These are phyloP conservation scores for Penicillium expansum DNA, from an alignment of 2,329 filamentous ascomycete species.

Conservation along the genomic window DNA sequence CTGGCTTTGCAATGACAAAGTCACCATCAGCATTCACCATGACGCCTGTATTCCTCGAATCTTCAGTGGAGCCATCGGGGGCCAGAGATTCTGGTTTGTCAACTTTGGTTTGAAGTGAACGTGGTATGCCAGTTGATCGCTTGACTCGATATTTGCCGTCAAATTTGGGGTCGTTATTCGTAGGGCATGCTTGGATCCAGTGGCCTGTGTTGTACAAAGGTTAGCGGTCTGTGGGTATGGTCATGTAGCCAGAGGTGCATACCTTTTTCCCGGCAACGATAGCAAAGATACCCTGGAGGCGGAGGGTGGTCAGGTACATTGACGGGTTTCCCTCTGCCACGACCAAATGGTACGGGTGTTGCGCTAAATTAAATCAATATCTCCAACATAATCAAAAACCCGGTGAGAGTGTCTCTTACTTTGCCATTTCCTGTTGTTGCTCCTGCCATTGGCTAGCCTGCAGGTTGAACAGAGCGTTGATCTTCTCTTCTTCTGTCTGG, in stretches of 20 bases:
- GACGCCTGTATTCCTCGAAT: conserved; percentile 78
- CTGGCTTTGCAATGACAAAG: conserved; percentile 93
- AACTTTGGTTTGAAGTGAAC: conserved; percentile 91
- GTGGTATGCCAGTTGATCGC: conserved; percentile 92
- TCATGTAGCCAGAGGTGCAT: conserved; percentile 12
- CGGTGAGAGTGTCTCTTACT: conserved; percentile 49
- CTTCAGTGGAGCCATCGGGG: conserved; percentile 73
- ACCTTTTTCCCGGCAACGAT: conserved; percentile 91
- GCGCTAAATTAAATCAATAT: conserved; percentile 43
- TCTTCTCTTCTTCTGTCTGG: conserved; percentile 90
- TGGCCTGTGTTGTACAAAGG: conserved; percentile 58
- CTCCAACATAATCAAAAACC: conserved; percentile 1
- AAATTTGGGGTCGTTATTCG: conserved; percentile 96
- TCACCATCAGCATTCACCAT: conserved; percentile 98
- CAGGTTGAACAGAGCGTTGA: conserved; percentile 86
- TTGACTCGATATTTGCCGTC: conserved; percentile 92
- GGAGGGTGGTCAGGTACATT: conserved; percentile 93
- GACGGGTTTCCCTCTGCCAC: conserved; percentile 37
- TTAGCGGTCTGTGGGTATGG: conserved; percentile 23
- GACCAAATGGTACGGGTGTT: conserved; percentile 43
- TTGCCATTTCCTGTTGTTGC: conserved; percentile 89
- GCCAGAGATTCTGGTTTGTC: conserved; percentile 79
- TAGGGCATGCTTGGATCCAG: conserved; percentile 97
- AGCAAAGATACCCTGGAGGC: conserved; percentile 91
- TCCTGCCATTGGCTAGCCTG: conserved; percentile 90